Evolutionary conservation across 148 eudicot genomes (phyloP).

Genomic region (Camellia granthamiana): DNA sequence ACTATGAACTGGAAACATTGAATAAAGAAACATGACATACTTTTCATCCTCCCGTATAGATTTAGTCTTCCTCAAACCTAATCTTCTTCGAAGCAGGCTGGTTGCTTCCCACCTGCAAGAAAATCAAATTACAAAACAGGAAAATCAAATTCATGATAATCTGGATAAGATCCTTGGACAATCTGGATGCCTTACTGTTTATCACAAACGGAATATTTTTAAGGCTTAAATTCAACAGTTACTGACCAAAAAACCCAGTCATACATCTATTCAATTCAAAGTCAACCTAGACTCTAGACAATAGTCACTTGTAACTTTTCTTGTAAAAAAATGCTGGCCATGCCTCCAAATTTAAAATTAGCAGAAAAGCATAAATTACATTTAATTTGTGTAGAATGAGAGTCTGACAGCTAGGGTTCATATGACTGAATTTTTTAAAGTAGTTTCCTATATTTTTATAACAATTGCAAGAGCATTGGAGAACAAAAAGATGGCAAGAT

Average conservation of each 20-base stretch:
- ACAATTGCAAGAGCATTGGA: background rate
- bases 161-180: background rate
- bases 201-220: background rate
- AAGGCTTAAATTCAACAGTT: too few species aligned
- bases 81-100: conserved; percentile 50
- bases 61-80: conserved; percentile 33
- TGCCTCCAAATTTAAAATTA: too few species aligned
- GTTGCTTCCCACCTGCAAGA: conserved; percentile 29
- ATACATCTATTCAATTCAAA: too few species aligned
- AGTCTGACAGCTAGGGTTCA: too few species aligned
- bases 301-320: too few species aligned
- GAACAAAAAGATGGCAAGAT: background rate
- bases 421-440: too few species aligned
- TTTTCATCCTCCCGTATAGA: background rate
- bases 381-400: too few species aligned
- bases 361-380: too few species aligned
- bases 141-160: background rate
- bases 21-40: background rate
- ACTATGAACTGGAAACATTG: background rate
- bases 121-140: background rate
- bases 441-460: too few species aligned
- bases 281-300: too few species aligned
- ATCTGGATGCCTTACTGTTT: background rate
- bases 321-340: too few species aligned
- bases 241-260: background rate